Evolutionary conservation across 768 basidiomycete species (phyloP), one percentile per base, ranked within the genome.

Genomic region (Trametes punicea): DNA sequence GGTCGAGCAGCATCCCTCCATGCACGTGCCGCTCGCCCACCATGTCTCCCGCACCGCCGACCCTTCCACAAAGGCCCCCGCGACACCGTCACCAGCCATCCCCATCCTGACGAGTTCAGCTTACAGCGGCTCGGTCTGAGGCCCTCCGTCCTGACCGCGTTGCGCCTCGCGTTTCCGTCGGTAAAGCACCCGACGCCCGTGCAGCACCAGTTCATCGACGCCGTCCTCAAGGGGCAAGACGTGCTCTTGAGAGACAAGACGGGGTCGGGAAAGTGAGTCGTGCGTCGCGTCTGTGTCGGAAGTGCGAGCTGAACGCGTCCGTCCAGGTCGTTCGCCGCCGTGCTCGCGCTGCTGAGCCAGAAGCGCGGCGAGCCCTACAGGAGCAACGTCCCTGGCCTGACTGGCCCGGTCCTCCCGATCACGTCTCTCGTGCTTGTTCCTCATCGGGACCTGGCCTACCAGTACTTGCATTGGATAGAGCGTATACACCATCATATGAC

Each of bases 191-290:
- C 88, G 3, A 90, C 88, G 0, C 68, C 71, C 11, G 77, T 78
- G 29, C 88, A 91, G 65, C 71, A 67, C 39, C 71, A 72, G 48
- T 79, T 90, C 50, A 84, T 90, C 54, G 80, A 81, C 3, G 87
- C 83, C 16, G 74, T 88, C 8, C 56, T 85, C 27, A 65, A 66
- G 18, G 77, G 76, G 6, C 77, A 78, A 63, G 83, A 90, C 67
- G 74, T 90, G 16, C 69, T 90, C 13, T 62, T 91, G 50, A 84
- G 81, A 59, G 88, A 89, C 59, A 71, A 73, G 23, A 88, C 89
- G n/a, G 89, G 90, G 4, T 81, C 83, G 41, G 90, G 88, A 73
- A 91, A 91, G 89, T 90, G 66, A 57, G 86, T 74, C 21, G 6
- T 21, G 44, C 26, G 26, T 20, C 15, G 23, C 10, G 26, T 2